A percentile compares a stretch with the other conserved stretches of the same genome.
Conservation (phyloP, 2,329 filamentous ascomycete species). For the Alternaria conjuncta region DNA sequence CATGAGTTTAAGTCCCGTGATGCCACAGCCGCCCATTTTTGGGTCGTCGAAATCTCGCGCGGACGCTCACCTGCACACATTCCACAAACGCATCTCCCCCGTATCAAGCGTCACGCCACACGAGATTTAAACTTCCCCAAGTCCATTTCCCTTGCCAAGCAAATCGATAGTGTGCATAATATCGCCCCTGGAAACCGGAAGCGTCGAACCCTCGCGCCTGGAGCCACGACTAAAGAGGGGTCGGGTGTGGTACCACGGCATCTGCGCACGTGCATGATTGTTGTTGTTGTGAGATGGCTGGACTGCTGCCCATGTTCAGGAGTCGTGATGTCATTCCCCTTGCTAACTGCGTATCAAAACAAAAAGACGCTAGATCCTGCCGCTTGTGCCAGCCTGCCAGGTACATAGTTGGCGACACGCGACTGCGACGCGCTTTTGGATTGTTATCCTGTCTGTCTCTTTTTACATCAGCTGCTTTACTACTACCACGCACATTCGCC, state of each 20-base stretch:
- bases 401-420: neutral
- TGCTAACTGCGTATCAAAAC: constrained; percentile 1
- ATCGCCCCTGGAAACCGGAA: neutral
- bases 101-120: neutral
- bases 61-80: neutral
- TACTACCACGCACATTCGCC: no score
- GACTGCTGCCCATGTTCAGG: neutral
- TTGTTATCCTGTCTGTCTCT: no score
- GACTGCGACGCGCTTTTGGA: neutral
- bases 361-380: neutral
- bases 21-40: neutral
- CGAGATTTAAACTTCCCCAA: neutral
- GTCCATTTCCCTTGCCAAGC: neutral
- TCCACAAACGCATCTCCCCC: neutral
- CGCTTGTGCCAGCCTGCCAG: neutral
- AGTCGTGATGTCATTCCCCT: constrained; percentile 7
- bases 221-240: neutral
- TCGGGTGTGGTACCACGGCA: neutral
- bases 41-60: neutral
- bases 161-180: neutral
- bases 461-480: no score
- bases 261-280: neutral
- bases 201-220: neutral
- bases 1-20: neutral
- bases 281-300: neutral